phyloP scores from a whole-genome alignment of 2,329 filamentous ascomycete species.

The Phialophora verrucosa region DNA sequence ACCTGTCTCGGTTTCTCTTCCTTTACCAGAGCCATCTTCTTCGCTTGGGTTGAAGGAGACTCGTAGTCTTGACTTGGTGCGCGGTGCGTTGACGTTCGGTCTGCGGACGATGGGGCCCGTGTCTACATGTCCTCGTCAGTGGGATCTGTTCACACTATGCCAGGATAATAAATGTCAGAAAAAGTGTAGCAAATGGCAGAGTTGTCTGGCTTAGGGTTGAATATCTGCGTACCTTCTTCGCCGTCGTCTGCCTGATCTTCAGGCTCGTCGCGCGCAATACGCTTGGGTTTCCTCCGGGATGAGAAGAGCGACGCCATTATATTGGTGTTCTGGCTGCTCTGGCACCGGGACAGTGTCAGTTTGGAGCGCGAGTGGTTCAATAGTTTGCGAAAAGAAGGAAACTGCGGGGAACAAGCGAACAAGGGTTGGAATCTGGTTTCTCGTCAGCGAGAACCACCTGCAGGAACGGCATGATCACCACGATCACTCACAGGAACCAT shows the following conservation, averaged over 20 bases:
- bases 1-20: background rate
- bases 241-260: constrained; percentile 64
- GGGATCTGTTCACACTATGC: constrained; percentile 24
- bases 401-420: background rate
- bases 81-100: constrained; percentile 57
- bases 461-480: too few relatives aligned
- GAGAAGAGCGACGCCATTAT: constrained; percentile 63
- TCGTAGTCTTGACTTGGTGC: constrained; percentile 75
- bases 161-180: constrained; percentile 21
- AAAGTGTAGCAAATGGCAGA: constrained; percentile 8
- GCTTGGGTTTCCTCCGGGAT: constrained; percentile 57
- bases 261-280: constrained; percentile 75
- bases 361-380: background rate
- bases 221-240: constrained; percentile 52
- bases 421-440: background rate
- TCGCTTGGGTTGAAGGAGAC: constrained; percentile 75
- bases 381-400: background rate
- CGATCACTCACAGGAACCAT: too few relatives aligned
- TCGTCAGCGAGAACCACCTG: background rate
- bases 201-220: background rate
- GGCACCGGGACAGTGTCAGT: background rate
- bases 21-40: constrained; percentile 53
- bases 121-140: constrained; percentile 48
- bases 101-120: constrained; percentile 59
- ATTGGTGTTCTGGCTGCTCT: background rate